Evolutionary conservation across 306 rosid genomes (phyloP), one percentile per base, ranked within the genome.

Genomic region (Ormosia emarginata): DNA sequence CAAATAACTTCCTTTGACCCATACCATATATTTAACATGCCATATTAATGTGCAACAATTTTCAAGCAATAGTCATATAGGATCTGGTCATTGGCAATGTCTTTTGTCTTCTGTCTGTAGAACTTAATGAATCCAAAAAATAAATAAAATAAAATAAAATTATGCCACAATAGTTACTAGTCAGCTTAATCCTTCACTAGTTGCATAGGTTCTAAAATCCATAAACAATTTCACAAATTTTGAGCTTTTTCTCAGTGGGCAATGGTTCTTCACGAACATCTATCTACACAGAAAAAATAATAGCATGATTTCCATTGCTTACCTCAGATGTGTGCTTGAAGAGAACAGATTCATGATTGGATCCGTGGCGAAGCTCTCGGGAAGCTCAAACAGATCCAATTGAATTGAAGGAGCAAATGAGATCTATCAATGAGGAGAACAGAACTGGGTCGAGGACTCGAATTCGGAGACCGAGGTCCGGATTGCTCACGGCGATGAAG

Each of bases 371-470:
- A n/a, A n/a, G n/a, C n/a, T n/a, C n/a, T n/a, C 77, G 64, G 41
- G 62, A 72, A 86, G 90, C 85, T 84, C 82, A 67, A 79, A 46
- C 83, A 77, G 88, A 86, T 88, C 90, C 87, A 71, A 64, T 18
- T 17, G 75, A 17, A 75, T 14, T 6, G 71, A 24, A 67, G 3
- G 43, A 37, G 59, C 74, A 44, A 63, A 33, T 2, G 36, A 33
- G n/a, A n/a, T n/a, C n/a, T 77, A 83, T 74, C 81, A 80, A 68
- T 7, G 81, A 73, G 68, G 8, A 57, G 36, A 49, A 14, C 18
- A 47, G 73, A 32, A 3, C 71, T 52, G 75, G 33, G 58, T 63
- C 69, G 10, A 10, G 30, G 71, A 78, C 70, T 37, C 59, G 81
- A 82, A 81, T 47, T 49, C 37, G 32, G 40, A 85, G 79, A 68